Evolutionary conservation across 2,329 filamentous ascomycete species (phyloP), one percentile per base, ranked within the genome.

Genomic region (Meredithiella fracta): DNA sequence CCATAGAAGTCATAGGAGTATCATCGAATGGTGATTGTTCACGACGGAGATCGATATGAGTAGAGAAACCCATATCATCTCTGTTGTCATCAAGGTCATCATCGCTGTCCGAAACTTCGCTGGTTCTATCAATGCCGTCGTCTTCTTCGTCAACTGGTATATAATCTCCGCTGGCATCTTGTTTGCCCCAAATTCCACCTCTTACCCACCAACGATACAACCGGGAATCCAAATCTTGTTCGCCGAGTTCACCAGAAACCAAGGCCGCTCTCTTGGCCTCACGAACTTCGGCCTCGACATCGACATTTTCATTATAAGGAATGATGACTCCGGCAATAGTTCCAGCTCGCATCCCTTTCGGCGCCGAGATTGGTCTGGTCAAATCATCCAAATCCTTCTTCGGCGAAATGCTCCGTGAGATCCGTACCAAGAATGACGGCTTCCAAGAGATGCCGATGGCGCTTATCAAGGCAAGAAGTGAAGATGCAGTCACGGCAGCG

Each of bases 181-280:
- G 74, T 15, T 83, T 82, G 1, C 91, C 90, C 82, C 88, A 96
- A 71, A 86, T 86, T 6, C 86, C 88, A 20, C 87, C 88, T 55
- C 75, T 73, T 54, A 85, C 80, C 85, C 88, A 97, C 79, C 90
- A 92, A 29, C 74, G 73, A 66, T 96, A 97, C 1, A 96, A 70
- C 58, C 80, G 82, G 1, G 76, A 74, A 60, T 91, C 84, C 1
- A 96, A 72, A 40, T 79, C 77, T 26, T 77, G 76, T 62, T 92
- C 85, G 42, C 80, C 63, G 64, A 68, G 65, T 55, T 65, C 63
- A 17, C 15, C 38, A 4, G 11, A 9, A 4, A 7, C 15, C n/a
- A 44, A 22, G 5, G 40, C 5, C 29, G 5, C 14, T 44, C 17
- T 9, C 17, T 44, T 37, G 51, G 80, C 74, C 55, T 78, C 78